Evolutionary conservation across 2,329 filamentous ascomycete genomes (phyloP).

Genomic region (Hortaea sp.): DNA sequence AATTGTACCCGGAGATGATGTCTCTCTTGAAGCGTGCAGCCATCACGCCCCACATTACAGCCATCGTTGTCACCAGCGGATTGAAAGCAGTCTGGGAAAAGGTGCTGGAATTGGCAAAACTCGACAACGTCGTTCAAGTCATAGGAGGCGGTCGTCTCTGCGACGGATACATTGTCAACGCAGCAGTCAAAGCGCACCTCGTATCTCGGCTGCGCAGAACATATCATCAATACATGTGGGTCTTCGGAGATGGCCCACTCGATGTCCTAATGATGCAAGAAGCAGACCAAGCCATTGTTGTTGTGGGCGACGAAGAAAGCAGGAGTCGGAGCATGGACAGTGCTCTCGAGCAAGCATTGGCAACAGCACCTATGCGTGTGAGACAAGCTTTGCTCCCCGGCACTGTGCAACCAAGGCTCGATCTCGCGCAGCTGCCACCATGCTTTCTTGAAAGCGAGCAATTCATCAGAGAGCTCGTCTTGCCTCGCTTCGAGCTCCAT

Average conservation of each 20-base stretch:
- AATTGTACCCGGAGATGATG: conserved; percentile 40
- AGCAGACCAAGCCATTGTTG: conserved; percentile 46
- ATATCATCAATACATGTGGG: conserved; percentile 36
- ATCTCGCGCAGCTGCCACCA: conserved; percentile 33
- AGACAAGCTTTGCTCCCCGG: conserved; percentile 40
- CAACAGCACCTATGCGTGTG: conserved; percentile 29
- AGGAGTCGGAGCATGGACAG: conserved; percentile 47
- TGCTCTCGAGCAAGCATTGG: conserved; percentile 34
- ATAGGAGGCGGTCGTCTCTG: conserved; percentile 43
- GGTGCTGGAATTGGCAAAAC: conserved; percentile 35
- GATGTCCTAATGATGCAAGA: conserved; percentile 48
- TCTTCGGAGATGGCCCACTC: conserved; percentile 50
- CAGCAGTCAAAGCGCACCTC: conserved; percentile 40
- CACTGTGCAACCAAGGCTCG: conserved; percentile 31
- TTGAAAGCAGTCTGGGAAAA: conserved; percentile 45
- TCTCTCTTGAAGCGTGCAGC: conserved; percentile 30
- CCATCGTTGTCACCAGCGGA: conserved; percentile 48
- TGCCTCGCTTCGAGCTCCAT: conserved; percentile 12
- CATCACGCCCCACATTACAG: conserved; percentile 30
- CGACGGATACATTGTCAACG: conserved; percentile 43
- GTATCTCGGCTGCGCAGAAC: conserved; percentile 31
- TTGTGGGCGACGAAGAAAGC: conserved; percentile 39
- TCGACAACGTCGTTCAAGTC: conserved; percentile 36
- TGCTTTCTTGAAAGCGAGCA: conserved; percentile 20
- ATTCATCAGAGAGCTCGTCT: too few species aligned